Evolutionary conservation across 352 stramenopile species (phyloP).

Genomic region (Phytophthora constricta): DNA sequence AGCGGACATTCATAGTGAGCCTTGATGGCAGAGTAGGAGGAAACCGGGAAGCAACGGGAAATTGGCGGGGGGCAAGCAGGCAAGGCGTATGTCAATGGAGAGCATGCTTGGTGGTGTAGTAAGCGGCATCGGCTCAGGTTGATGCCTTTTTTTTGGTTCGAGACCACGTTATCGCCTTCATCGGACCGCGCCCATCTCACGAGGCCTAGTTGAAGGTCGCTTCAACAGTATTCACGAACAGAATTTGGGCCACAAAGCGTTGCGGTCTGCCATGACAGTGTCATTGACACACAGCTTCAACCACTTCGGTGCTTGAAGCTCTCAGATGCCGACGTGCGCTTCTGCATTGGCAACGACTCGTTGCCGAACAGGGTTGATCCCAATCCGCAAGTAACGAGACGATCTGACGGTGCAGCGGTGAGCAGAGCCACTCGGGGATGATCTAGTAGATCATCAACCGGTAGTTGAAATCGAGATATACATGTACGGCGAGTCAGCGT

Average conservation of each 20-base stretch:
- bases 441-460: background rate
- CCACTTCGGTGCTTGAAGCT: too few relatives aligned
- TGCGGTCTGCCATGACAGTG: too few relatives aligned
- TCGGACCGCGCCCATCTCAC: constrained; percentile 4
- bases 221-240: constrained; percentile 16
- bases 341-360: too few relatives aligned
- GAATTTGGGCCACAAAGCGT: background rate
- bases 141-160: constrained; percentile 3
- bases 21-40: too few relatives aligned
- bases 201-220: constrained; percentile 13
- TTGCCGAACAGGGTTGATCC: too few relatives aligned
- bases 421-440: background rate
- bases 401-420: background rate
- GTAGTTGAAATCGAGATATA: background rate
- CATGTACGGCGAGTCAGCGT: too few relatives aligned
- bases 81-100: too few relatives aligned
- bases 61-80: too few relatives aligned
- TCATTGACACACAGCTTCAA: too few relatives aligned
- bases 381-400: background rate
- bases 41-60: background rate
- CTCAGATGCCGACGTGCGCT: too few relatives aligned
- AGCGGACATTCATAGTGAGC: too few relatives aligned
- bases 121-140: background rate
- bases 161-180: constrained; percentile 10
- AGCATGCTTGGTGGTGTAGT: constrained; percentile 4